Base-by-base conservation (phyloP, 2,329 filamentous ascomycete species). In the Coniella lustricola region DNA sequence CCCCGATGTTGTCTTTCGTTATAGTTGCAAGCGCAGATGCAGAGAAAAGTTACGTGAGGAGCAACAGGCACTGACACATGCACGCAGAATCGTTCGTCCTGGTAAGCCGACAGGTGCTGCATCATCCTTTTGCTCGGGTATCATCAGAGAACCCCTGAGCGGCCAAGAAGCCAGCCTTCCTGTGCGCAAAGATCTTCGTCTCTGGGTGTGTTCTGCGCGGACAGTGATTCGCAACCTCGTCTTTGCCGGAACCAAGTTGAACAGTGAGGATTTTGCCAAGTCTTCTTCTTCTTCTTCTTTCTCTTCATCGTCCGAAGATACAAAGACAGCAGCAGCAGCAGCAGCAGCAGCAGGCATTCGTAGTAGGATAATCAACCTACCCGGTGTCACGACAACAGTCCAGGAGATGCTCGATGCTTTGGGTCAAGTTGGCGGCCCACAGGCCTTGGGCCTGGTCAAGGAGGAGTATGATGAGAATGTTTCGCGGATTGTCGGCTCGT, bases 91-190 rank as follows among this genome's bases (percentile, higher is more conserved):
- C 0, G 77, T 84, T 0, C 68, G 81, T 3, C 76, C 79, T 0
- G 80, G 80, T 2, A 71, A 69, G 18, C 80, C 81, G 0, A 79
- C 79, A 2, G 76, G 76, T 0, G 79, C 80, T 0, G 79, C 80
- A 2, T 77, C 73, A 2, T 78, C 74, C 0, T 84, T 82, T 54
- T 70, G 79, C 1, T 77, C 70, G 1, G 79, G 79, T 1, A 82
- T 84, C 55, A 77, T 84, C 34, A 69, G 80, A 3, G 79, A 83
- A 60, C 76, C 77, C 0, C 60, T 81, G 9, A 67, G 74, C 29
- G 74, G 74, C 5, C 58, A 68, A 50, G 59, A 65, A 20, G 69
- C 65, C 17, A 55, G 69, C 3, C 65, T 75, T 3, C 66, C 72
- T 13, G 65, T 72, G 29, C 60, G 69, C 14, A 61, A 68, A 2